Evolutionary conservation across 306 rosid genomes (phyloP).

Genomic region (Amphicarpaea edgeworthii): DNA sequence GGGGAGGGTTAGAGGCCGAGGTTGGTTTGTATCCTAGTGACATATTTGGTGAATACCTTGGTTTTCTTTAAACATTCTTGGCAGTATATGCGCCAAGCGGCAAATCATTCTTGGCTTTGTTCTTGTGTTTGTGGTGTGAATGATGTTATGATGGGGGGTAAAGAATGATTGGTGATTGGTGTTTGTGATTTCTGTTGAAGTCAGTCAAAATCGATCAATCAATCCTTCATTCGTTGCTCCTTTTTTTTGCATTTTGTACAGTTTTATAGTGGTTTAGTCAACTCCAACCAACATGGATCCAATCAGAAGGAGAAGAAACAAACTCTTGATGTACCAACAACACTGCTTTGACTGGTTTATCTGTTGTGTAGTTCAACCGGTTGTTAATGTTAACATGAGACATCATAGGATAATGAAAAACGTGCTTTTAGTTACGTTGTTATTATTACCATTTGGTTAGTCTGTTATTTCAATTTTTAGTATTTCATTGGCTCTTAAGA

Average conservation of each 20-base stretch:
- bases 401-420: constrained; percentile 44
- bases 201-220: constrained; percentile 45
- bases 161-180: constrained; percentile 55
- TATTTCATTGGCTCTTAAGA: neutral
- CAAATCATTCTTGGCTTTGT: constrained; percentile 99
- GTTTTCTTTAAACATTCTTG: constrained; percentile 60
- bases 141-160: constrained; percentile 47
- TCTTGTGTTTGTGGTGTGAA: constrained; percentile 63
- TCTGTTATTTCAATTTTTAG: neutral
- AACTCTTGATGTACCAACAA: constrained; percentile 51
- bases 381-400: constrained; percentile 47
- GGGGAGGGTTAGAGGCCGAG: constrained; percentile 56
- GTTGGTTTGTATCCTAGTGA: constrained; percentile 53
- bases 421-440: constrained; percentile 32
- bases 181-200: constrained; percentile 53
- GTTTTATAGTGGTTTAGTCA: constrained; percentile 60
- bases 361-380: constrained; percentile 37
- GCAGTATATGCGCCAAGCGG: constrained; percentile 74
- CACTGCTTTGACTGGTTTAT: constrained; percentile 42
- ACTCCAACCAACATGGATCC: constrained; percentile 49
- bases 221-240: constrained; percentile 57
- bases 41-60: constrained; percentile 50
- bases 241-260: constrained; percentile 71
- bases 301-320: constrained; percentile 43
- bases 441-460: constrained; percentile 22